Conservation (phyloP, 495 filamentous ascomycete genomes). For the Achaetomiella virescens region DNA sequence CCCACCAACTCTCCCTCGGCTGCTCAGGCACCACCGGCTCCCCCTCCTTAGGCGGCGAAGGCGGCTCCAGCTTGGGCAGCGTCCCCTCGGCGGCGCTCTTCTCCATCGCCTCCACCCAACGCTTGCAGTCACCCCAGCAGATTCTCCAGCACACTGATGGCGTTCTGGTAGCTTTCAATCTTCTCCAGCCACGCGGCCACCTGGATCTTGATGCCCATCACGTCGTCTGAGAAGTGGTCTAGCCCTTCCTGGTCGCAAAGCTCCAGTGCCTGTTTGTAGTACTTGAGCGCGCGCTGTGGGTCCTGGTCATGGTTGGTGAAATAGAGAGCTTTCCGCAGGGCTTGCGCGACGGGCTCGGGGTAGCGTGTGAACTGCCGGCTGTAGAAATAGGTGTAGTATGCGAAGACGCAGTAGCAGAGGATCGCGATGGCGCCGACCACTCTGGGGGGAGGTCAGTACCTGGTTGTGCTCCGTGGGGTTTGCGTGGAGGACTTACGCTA, state of each 20-base stretch:
- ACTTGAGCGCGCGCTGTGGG: slow-evolving; percentile 66
- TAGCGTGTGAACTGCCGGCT: slow-evolving; percentile 53
- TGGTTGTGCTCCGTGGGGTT: background rate
- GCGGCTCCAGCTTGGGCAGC: slow-evolving; percentile 22
- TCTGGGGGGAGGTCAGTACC: slow-evolving; percentile 15
- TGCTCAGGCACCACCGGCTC: slow-evolving; percentile 3
- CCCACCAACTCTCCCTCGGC: slow-evolving; percentile 44
- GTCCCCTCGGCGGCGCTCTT: slow-evolving; percentile 46
- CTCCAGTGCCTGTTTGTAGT: slow-evolving; percentile 71
- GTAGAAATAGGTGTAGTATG: slow-evolving; percentile 66
- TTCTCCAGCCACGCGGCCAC: slow-evolving; percentile 73
- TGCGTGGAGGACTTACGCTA: slow-evolving; percentile 2
- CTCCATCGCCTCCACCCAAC: slow-evolving; percentile 56
- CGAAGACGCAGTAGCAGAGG: slow-evolving; percentile 51
- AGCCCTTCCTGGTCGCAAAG: slow-evolving; percentile 64
- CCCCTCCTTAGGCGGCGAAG: slow-evolving; percentile 19
- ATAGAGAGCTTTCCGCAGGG: slow-evolving; percentile 79
- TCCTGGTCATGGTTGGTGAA: slow-evolving; percentile 71
- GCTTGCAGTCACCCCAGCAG: slow-evolving; percentile 53
- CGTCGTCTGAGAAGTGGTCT: slow-evolving; percentile 82
- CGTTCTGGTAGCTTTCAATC: slow-evolving; percentile 54
- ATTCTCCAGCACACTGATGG: slow-evolving; percentile 68
- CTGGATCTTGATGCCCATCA: slow-evolving; percentile 82
- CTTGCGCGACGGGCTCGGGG: slow-evolving; percentile 70
- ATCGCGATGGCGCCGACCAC: slow-evolving; percentile 44